These are phyloP conservation scores for Pelargonium cotyledonis DNA, from an alignment of 441 rosid species.

Conservation along the genomic window DNA sequence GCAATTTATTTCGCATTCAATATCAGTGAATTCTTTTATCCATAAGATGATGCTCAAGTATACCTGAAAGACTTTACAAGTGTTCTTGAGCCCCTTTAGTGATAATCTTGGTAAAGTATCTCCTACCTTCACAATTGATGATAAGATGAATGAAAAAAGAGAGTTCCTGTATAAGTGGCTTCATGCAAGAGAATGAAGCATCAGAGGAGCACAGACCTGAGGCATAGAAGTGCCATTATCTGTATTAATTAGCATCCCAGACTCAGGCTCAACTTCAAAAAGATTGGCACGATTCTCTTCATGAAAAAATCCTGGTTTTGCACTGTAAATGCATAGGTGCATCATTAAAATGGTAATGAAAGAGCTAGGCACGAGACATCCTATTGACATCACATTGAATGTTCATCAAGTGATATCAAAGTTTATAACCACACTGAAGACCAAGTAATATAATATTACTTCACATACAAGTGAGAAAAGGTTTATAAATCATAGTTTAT, in stretches of 20 bases:
- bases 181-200: slow-evolving; percentile 2
- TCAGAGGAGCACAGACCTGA: slow-evolving; percentile 45
- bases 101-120: slow-evolving; percentile 35
- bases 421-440: too few relatives aligned
- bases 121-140: slow-evolving; percentile 55
- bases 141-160: not conserved
- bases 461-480: too few relatives aligned
- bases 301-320: slow-evolving; percentile 94
- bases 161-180: not conserved
- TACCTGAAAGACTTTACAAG: slow-evolving; percentile 76
- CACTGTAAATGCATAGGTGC: slow-evolving; percentile 35
- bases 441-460: too few relatives aligned
- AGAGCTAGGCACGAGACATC: too few relatives aligned
- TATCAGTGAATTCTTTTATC: not conserved
- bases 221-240: slow-evolving; percentile 93
- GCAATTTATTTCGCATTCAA: not conserved
- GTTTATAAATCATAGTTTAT: too few relatives aligned
- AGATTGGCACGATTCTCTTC: slow-evolving; percentile 81
- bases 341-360: not conserved
- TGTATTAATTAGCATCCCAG: slow-evolving; percentile 88
- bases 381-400: too few relatives aligned
- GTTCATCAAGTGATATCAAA: too few relatives aligned
- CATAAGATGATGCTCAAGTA: slow-evolving; percentile 6
- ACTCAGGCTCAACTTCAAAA: slow-evolving; percentile 81
- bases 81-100: slow-evolving; percentile 33